phyloP scores from a whole-genome alignment of 768 basidiomycete species.

The Tricholomella constricta region DNA sequence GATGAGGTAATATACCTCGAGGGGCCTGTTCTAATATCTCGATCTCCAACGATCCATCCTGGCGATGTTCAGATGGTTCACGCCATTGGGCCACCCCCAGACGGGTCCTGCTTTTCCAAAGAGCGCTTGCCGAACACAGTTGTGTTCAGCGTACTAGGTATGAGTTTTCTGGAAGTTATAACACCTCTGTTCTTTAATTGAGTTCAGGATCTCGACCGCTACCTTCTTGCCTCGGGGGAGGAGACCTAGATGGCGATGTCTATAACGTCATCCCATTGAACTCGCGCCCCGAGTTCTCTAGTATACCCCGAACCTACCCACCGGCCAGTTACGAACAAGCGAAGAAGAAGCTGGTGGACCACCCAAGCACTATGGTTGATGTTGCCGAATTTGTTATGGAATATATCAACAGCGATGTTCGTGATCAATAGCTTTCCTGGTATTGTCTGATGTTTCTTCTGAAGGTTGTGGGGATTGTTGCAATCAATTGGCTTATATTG shows the following conservation, averaged over 20 bases:
- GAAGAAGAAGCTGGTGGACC: constrained; percentile 42
- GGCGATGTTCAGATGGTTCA: constrained; percentile 63
- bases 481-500: constrained; percentile 63
- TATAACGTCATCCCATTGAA: constrained; percentile 54
- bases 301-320: constrained; percentile 16
- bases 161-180: neutral
- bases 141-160: constrained; percentile 64
- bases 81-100: constrained; percentile 62
- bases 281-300: constrained; percentile 38
- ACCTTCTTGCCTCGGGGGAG: constrained; percentile 65
- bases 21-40: constrained; percentile 57
- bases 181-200: neutral
- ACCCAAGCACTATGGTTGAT: constrained; percentile 58
- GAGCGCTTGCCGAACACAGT: constrained; percentile 63
- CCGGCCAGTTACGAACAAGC: constrained; percentile 57
- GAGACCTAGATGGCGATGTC: constrained; percentile 68
- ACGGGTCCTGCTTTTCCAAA: constrained; percentile 49
- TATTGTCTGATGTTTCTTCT: neutral
- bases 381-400: constrained; percentile 72
- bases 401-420: constrained; percentile 65
- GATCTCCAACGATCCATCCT: constrained; percentile 71
- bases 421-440: constrained; percentile 19
- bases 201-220: constrained; percentile 57
- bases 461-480: constrained; percentile 62
- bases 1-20: constrained; percentile 46